Base-by-base conservation (phyloP, 305 asterid genomes). In the Salvia sclarea region DNA sequence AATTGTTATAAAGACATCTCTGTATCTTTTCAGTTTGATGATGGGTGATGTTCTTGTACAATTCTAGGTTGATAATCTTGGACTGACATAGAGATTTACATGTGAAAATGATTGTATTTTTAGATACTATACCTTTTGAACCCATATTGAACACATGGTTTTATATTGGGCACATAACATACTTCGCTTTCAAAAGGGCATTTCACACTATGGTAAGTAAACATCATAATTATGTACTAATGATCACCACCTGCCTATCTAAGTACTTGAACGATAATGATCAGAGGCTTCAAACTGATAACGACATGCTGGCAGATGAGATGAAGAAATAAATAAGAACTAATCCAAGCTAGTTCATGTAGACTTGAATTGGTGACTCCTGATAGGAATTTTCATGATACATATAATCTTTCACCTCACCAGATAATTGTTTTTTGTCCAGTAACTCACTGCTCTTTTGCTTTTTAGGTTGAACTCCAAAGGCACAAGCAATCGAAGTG, bases 371-470 rank as follows among this genome's bases (percentile, higher is more conserved):
- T 7, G 0, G 21, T 44, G 66, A 33, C 57, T 30, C 24, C 5
- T 56, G 31, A 30, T 63, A 31, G 41, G 12, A 12, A 47, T 45
- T 44, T 31, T 16, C 25, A 18, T 9, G 22, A 22, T n/a, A 9
- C 38, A 60, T 59, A 52, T 18, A 66, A 21, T 37, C 63, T 28
- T 12, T 73, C 14, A 58, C 28, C 40, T 40, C 13, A 13, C 33
- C 64, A 40, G 58, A 28, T 21, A 31, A 44, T 22, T 14, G 28
- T 40, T 49, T 49, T 16, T 41, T 50, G 65, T 55, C 40, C 17
- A 53, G 40, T 21, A 16, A 13, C 53, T 28, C 47, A 7, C 11
- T 45, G 31, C 40, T 73, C 16, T 38, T 59, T 48, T 35, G 21
- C 41, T 8, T 48, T 61, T 73, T 18, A 25, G n/a, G 47, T 49